Evolutionary conservation across 306 rosid species (phyloP), one percentile per base, ranked within the genome.

Genomic region (Lablab purpureus): DNA sequence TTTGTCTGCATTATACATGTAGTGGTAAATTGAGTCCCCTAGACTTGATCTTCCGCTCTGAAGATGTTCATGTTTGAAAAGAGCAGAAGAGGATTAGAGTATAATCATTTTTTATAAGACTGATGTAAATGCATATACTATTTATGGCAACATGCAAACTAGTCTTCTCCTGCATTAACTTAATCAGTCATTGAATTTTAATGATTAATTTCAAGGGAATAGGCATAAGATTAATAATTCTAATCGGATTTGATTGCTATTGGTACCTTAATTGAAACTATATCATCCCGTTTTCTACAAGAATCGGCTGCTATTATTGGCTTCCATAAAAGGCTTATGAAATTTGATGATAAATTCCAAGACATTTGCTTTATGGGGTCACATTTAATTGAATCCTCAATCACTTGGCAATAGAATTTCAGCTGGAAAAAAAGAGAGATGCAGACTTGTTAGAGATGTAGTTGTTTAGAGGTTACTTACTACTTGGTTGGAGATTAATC

Each of bases 31-130:
- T 11, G 86, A 11, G 52, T 96, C 99, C 62, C 99, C 98, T 46
- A 96, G 52, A 76, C 93, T 89, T 2, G 98, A 77, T 80, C 87
- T 91, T 73, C 98, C 96, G 73, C 94, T 91, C 99, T 96, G 88
- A 55, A 71, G 1, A 74, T 30, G 77, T 27, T n/a, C 4, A 60
- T 81, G 51, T 52, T 77, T 67, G 32, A 10, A 71, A 70, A 49
- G 12, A 43, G 51, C 6, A 56, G 19, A 50, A 41, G 0, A 55
- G 58, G 67, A 73, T 74, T 4, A 67, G 27, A 67, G 58, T 65
- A 19, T 12, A 73, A 41, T 54, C 18, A 77, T 73, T 62, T 43
- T n/a, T 79, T 25, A 68, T 21, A 19, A 18, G 62, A 55, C 10
- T 43, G 22, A 60, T 18, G 45, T 54, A 46, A 77, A 82, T 82